Evolutionary conservation across 345 rosid genomes (phyloP).

Genomic region (Leavenworthia alabamica): DNA sequence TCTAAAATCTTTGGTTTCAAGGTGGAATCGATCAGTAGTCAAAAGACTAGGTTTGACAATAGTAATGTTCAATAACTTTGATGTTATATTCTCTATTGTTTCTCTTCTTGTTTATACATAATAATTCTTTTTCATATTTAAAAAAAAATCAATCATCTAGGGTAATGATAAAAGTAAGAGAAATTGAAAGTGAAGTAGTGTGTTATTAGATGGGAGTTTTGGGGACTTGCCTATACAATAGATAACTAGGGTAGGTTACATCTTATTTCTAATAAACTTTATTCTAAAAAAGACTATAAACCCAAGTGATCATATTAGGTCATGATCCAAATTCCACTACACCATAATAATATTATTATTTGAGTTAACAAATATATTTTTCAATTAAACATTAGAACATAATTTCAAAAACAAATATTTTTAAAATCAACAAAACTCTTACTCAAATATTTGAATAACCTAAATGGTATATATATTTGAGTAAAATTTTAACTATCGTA

Average conservation of each 20-base stretch:
- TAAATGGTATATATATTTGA: too few relatives aligned
- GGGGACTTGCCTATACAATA: slow-evolving; percentile 7
- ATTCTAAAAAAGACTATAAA: background rate
- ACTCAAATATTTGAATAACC: too few relatives aligned
- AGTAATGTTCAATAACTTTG: background rate
- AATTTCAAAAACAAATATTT: too few relatives aligned
- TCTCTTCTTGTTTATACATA: too few relatives aligned
- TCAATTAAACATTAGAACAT: too few relatives aligned
- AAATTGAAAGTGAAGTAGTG: slow-evolving; percentile 21
- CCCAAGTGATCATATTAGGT: too few relatives aligned
- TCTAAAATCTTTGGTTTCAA: background rate
- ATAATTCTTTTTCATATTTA: too few relatives aligned
- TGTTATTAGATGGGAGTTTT: slow-evolving; percentile 12
- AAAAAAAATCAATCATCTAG: background rate
- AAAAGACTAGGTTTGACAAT: background rate
- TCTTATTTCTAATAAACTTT: slow-evolving; percentile 6
- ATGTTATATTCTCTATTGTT: background rate
- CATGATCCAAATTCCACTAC: too few relatives aligned
- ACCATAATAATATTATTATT: too few relatives aligned
- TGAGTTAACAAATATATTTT: too few relatives aligned
- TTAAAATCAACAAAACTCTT: too few relatives aligned
- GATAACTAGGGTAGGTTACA: slow-evolving; percentile 29
- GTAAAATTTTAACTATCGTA: background rate
- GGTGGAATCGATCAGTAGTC: background rate
- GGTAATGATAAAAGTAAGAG: slow-evolving; percentile 14